Evolutionary conservation across 2,329 filamentous ascomycete species (phyloP).

Genomic region (Proliferodiscus dingleyae): DNA sequence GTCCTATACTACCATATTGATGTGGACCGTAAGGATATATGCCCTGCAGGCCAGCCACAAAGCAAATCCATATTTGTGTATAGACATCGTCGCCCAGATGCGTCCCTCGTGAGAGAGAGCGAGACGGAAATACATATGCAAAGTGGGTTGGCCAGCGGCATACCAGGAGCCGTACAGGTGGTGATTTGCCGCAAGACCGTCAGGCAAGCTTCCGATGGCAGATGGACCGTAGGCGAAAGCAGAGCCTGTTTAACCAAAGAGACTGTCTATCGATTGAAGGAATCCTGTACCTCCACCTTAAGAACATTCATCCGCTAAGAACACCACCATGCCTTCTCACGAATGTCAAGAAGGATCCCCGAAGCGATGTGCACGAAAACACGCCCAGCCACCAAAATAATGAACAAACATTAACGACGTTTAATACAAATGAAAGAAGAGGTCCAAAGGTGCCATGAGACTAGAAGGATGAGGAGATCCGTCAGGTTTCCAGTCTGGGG

Average conservation of each 20-base stretch:
- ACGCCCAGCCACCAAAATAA: conserved; percentile 20
- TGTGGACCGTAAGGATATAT: conserved; percentile 20
- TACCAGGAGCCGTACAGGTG: conserved; percentile 23
- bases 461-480: conserved; percentile 17
- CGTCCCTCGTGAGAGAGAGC: conserved; percentile 9
- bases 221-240: conserved; percentile 17
- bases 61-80: conserved; percentile 24
- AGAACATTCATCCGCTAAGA: conserved; percentile 27
- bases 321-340: conserved; percentile 20
- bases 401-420: conserved; percentile 32
- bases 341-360: conserved; percentile 16
- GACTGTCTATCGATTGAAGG: conserved; percentile 22
- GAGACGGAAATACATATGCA: conserved; percentile 25
- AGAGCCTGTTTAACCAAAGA: conserved; percentile 25
- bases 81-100: conserved; percentile 11
- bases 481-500: conserved; percentile 13
- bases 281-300: conserved; percentile 26
- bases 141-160: conserved; percentile 27
- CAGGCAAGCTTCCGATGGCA: conserved; percentile 24
- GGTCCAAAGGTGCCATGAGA: conserved; percentile 18
- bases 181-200: conserved; percentile 18
- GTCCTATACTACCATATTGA: conserved; percentile 23
- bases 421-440: conserved; percentile 29
- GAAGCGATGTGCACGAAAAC: conserved; percentile 14
- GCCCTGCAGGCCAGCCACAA: conserved; percentile 24